Base-by-base conservation (phyloP, 169 alveolate genomes). In the Cryptosporidium parvum region DNA sequence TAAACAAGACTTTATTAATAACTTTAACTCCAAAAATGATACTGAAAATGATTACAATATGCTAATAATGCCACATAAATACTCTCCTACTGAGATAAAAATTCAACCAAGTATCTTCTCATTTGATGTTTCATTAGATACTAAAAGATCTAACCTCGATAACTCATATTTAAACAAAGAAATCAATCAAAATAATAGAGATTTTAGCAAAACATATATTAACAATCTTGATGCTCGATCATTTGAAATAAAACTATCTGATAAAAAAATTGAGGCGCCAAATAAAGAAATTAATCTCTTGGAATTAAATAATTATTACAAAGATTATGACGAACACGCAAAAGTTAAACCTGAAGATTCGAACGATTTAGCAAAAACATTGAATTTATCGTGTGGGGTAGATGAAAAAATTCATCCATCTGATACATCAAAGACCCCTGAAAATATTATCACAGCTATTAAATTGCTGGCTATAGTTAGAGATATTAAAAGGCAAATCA, bases 401-500 rank as follows among this genome's bases (percentile, higher is more conserved):
- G 12, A 44, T 2, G 51, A 35, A 16, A 14, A 37, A n/a, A 12
- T n/a, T 10, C 10, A 8, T n/a, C 72, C 33, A 29, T n/a, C 44
- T 5, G 33, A 37, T 65, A 0, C 5, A 16, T 51, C 16, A 10
- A 65, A 65, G 44, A 65, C 29, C 51, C 75, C 89, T 10, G 70
- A 39, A 37, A 67, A 65, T 26, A 65, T 65, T 39, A 18, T 80
- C 59, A 26, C 31, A 9, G 65, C 89, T 2, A 62, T 80, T 59
- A 80, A 65, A 21, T 12, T 80, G 21, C 56, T 80, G 0, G 75
- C 69, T 21, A 29, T 65, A 12, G 68, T 80, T 26, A 35, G 75
- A 53, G 80, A 80, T 48, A 67, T 59, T 29, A 80, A 65, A 59
- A 65, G 75, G 53, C 89, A 80, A 65, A 65, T 80, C 18, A 18